phyloP scores from a whole-genome alignment of 345 rosid genomes.

The Camelina laxa region DNA sequence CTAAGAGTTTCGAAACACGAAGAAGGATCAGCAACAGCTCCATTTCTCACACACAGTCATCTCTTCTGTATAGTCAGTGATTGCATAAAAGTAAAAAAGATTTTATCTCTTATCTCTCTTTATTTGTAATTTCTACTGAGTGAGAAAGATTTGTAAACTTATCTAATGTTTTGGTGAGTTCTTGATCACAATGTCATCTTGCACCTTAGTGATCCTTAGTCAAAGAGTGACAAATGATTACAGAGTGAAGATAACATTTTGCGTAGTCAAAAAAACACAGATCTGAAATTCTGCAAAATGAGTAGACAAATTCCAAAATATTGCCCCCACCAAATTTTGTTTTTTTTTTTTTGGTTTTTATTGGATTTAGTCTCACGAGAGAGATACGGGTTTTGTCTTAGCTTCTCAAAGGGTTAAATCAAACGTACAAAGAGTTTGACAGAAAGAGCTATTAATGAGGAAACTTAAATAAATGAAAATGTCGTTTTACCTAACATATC shows the following conservation, averaged over 20 bases:
- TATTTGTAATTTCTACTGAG: constrained; percentile 24
- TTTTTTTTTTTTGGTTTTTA: not conserved
- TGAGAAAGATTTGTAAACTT: constrained; percentile 36
- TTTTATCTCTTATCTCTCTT: not conserved
- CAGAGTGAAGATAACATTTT: constrained; percentile 4
- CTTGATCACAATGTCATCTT: constrained; percentile 23
- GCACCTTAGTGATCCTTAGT: not conserved
- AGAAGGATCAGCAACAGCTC: constrained; percentile 44
- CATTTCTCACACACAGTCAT: constrained; percentile 45
- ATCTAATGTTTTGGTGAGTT: constrained; percentile 3
- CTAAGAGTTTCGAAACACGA: constrained; percentile 47
- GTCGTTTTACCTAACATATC: constrained; percentile 41
- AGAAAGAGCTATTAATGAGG: constrained; percentile 34
- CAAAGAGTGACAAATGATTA: constrained; percentile 13
- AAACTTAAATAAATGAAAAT: constrained; percentile 34
- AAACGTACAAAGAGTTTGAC: constrained; percentile 1
- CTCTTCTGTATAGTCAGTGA: constrained; percentile 54
- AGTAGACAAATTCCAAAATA: constrained; percentile 16
- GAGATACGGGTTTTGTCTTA: constrained; percentile 26
- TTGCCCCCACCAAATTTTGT: constrained; percentile 28
- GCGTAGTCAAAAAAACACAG: not conserved
- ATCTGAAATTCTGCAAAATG: constrained; percentile 30
- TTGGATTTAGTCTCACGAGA: constrained; percentile 17
- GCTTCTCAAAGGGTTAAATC: constrained; percentile 14
- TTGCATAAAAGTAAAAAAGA: not conserved